Evolutionary conservation across 306 rosid genomes (phyloP), one percentile per base, ranked within the genome.

Genomic region (Prunus padus): DNA sequence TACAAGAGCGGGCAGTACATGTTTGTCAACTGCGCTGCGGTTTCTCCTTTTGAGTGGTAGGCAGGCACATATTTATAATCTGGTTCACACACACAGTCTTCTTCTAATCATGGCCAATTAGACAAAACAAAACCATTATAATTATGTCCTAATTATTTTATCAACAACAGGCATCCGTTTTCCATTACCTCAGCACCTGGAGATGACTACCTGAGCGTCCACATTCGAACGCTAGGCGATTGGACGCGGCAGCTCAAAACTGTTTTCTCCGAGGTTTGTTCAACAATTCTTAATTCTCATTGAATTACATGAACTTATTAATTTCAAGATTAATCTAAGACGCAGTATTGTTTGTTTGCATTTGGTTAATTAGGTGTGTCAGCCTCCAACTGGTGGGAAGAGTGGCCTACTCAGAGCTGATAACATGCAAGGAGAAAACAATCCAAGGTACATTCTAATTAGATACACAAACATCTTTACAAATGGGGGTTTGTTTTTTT

Each of bases 1-100:
- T 81, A 87, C 83, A 85, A 81, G 71, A 87, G 91, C 57, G 91
- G 91, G 11, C 91, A 87, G 67, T 87, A 87, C 83, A 85, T 85
- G 86, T 87, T 87, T 68, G 86, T 87, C 81, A 87, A 87, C 74
- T 87, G 91, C 56, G 55, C 82, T 19, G 87, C 87, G 1, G 87
- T 87, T 25, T 87, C 91, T 10, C 81, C 89, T 3, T 87, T 87
- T 19, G 91, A 87, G 69, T 87, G 91, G 91, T 87, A 71, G 7
- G 80, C 67, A 50, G 33, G 12, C 28, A 7, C 1, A 14, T 26
- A 25, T 28, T 56, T 37, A 37, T 6, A 37, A 37, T 37, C 9
- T 59, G 11, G 50, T 40, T 8, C 69, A 28, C 42, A 42, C 69
- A 28, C 42, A 42, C 12, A 0, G 18, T 64, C 22, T 61, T 61